Percentiles rank a stretch among this genome's conserved stretches.
Conservation (phyloP, 305 asterid genomes). For the Euphrasia arctica region DNA sequence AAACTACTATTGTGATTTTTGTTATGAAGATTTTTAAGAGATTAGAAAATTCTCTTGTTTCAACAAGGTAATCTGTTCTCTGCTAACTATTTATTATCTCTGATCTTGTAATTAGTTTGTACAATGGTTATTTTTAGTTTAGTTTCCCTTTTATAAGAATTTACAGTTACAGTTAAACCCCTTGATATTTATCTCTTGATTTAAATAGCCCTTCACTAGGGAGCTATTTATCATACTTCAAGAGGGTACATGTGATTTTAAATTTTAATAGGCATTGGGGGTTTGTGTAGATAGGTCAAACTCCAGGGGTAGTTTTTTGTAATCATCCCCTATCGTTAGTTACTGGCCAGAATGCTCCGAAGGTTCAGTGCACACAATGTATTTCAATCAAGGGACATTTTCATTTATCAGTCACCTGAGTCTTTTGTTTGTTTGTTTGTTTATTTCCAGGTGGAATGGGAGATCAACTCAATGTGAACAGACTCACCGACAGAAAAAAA, state of each 20-base stretch:
- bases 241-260: background rate
- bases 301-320: background rate
- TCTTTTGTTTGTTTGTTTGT: background rate
- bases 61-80: slow-evolving; percentile 49
- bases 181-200: background rate
- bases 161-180: background rate
- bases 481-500: too few relatives aligned
- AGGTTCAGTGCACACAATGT: background rate
- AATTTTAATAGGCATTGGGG: background rate
- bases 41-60: slow-evolving; percentile 47
- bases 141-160: background rate
- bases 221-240: background rate
- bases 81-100: slow-evolving; percentile 13
- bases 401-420: background rate
- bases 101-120: slow-evolving; percentile 9
- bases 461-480: background rate
- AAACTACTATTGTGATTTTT: slow-evolving; percentile 65
- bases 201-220: background rate
- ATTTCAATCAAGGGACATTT: slow-evolving; percentile 14
- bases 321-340: background rate
- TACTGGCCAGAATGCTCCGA: background rate
- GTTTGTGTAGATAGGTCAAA: background rate
- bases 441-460: background rate
- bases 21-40: slow-evolving; percentile 71
- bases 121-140: background rate